phyloP scores from a whole-genome alignment of 768 basidiomycete species.

The Leccinum longicurvipes region DNA sequence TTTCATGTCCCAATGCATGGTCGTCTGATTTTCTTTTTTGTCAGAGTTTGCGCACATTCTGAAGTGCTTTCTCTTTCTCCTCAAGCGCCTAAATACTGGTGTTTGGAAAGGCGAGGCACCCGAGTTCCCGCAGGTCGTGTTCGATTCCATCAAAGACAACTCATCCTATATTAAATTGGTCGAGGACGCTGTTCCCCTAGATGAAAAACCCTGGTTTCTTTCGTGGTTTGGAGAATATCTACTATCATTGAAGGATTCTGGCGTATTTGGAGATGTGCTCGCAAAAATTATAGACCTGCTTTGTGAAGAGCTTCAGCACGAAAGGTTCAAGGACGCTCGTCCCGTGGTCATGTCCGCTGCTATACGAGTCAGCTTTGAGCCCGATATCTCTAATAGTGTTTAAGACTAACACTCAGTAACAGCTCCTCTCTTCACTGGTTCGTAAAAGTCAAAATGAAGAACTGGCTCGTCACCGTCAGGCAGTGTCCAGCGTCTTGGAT shows the following conservation, averaged over 20 bases:
- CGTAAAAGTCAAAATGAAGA: constrained; percentile 32
- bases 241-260: constrained; percentile 46
- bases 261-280: constrained; percentile 60
- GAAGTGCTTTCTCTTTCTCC: constrained; percentile 54
- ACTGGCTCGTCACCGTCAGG: constrained; percentile 23
- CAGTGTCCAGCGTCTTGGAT: constrained; percentile 40
- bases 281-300: constrained; percentile 71
- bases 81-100: constrained; percentile 50
- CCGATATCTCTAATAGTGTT: not conserved
- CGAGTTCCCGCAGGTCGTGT: constrained; percentile 73
- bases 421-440: constrained; percentile 35
- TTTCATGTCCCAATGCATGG: constrained; percentile 1
- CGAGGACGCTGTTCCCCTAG: constrained; percentile 30
- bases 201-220: constrained; percentile 47
- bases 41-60: constrained; percentile 61
- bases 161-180: constrained; percentile 47
- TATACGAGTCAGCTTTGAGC: constrained; percentile 50
- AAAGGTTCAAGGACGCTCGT: constrained; percentile 57
- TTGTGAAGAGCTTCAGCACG: constrained; percentile 79
- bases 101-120: constrained; percentile 72
- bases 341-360: constrained; percentile 60
- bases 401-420: constrained; percentile 6
- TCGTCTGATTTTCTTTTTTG: constrained; percentile 7
- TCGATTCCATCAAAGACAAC: constrained; percentile 85
- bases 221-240: constrained; percentile 67